These are phyloP conservation scores for Rhynchosporium graminicola DNA, from an alignment of 2,329 filamentous ascomycete genomes.

Conservation along the genomic window DNA sequence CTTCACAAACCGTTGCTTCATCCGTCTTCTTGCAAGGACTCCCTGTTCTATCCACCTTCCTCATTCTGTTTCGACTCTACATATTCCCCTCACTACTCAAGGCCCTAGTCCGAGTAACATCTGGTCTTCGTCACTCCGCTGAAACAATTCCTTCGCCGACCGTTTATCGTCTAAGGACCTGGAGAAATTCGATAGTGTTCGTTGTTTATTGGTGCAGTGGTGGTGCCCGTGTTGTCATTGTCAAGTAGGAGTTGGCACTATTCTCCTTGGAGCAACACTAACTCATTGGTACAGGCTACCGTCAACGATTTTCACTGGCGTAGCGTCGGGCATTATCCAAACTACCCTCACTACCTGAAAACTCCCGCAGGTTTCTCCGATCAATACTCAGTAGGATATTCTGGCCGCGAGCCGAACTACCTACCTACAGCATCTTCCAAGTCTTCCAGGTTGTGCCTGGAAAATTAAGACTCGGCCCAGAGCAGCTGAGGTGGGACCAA, in stretches of 20 bases:
- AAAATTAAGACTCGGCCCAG: neutral
- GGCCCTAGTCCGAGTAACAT: no score
- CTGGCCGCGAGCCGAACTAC: neutral
- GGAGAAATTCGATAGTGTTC: neutral
- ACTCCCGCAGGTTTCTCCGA: neutral
- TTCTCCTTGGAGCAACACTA: conserved; percentile 7
- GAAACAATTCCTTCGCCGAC: no score
- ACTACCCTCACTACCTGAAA: neutral
- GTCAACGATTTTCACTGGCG: conserved; percentile 1
- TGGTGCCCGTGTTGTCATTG: neutral
- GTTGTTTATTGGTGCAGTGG: neutral
- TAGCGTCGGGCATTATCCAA: conserved; percentile 7
- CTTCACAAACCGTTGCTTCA: neutral
- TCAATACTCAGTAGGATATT: neutral
- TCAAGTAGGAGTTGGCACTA: conserved; percentile 6
- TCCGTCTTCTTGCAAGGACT: neutral
- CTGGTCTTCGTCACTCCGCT: no score
- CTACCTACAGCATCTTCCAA: conserved; percentile 1
- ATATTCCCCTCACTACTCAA: no score
- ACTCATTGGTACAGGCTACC: conserved; percentile 7
- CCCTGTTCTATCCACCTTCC: neutral
- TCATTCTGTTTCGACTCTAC: no score
- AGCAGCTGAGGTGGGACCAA: conserved; percentile 4
- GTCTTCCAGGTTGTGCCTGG: neutral
- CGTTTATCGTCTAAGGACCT: neutral